Base-by-base conservation (phyloP, 2,329 filamentous ascomycete genomes). In the Xylariaceae sp. region DNA sequence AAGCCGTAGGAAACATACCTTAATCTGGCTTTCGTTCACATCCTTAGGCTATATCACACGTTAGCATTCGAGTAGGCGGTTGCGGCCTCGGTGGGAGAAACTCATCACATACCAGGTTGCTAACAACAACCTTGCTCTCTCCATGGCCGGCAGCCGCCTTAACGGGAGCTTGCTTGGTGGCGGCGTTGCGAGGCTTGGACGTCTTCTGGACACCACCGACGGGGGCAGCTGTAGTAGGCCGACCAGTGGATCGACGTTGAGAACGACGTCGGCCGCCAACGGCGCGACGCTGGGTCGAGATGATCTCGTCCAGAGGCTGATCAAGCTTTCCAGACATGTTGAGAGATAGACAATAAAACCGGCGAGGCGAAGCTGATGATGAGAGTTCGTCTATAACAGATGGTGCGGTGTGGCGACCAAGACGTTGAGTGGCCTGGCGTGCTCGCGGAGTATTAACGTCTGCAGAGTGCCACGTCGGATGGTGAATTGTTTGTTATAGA, bases 1-100 rank as follows among this genome's bases (percentile, higher is more conserved):
- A 70, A 76, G 83, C 85, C 86, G 86, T 80, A 87, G 83, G 91
- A 88, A 91, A 99, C 94, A 95, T 99, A 99, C 94, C 94, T 99
- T 97, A 80, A 99, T 95, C 86, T 95, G 89, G 78, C 78, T 79
- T 83, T 97, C 92, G 77, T 85, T 89, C 75, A 99, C 91, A 85
- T 99, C 94, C 79, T 87, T 86, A 73, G 94, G 94, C 90, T 97
- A 64, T 46, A 43, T 37, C 3, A 3, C 1, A n/a, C 34, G 53
- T 63, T 57, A 64, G 59, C 50, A 44, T 45, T 16, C 42, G 34
- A 47, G 44, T 30, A 39, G 61, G 60, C 58, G 43, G 32, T n/a
- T 5, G 37, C 10, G 30, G 2, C 43, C 45, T 37, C 2, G 9
- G 18, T 22, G 34, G 30, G 13, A 5, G 4, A 16, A 18, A 8